Evolutionary conservation across 345 rosid species (phyloP).

Genomic region (Aquilaria yunnanensis): DNA sequence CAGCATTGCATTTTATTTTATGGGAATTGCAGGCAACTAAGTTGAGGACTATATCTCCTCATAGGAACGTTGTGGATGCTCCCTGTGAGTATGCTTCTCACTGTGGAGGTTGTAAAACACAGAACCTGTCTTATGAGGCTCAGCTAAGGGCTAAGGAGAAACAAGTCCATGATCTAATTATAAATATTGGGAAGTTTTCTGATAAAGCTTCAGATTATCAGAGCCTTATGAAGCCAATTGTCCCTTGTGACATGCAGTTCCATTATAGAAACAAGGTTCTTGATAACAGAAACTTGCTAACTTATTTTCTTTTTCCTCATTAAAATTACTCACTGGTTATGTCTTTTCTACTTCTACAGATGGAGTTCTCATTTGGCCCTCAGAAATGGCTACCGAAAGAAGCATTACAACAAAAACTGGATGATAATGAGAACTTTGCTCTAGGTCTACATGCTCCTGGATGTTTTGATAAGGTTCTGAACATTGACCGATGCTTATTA

Average conservation of each 20-base stretch:
- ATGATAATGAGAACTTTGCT: conserved; percentile 48
- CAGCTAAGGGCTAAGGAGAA: conserved; percentile 82
- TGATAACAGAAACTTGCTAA: neutral
- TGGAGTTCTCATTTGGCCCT: conserved; percentile 92
- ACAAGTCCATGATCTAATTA: conserved; percentile 60
- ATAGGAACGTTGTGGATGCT: conserved; percentile 67
- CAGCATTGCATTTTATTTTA: conserved; percentile 5
- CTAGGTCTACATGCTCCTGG: conserved; percentile 92
- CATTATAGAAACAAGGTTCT: conserved; percentile 85
- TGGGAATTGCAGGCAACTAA: conserved; percentile 47
- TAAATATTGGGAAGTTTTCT: conserved; percentile 68
- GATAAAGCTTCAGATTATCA: conserved; percentile 32
- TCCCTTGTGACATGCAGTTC: conserved; percentile 76
- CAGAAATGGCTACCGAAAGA: conserved; percentile 75
- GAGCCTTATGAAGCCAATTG: conserved; percentile 61
- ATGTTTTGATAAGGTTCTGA: conserved; percentile 78
- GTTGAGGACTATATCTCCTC: conserved; percentile 67
- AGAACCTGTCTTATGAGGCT: conserved; percentile 74
- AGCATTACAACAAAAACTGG: conserved; percentile 42
- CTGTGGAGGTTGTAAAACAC: conserved; percentile 90
- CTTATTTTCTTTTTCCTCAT: too few relatives aligned
- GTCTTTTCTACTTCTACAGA: conserved; percentile 32
- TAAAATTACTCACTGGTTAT: conserved; percentile 2
- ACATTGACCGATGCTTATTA: conserved; percentile 70
- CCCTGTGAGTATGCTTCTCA: conserved; percentile 87